Conservation (phyloP, 768 basidiomycete genomes). For the Lentinus tigrinus region DNA sequence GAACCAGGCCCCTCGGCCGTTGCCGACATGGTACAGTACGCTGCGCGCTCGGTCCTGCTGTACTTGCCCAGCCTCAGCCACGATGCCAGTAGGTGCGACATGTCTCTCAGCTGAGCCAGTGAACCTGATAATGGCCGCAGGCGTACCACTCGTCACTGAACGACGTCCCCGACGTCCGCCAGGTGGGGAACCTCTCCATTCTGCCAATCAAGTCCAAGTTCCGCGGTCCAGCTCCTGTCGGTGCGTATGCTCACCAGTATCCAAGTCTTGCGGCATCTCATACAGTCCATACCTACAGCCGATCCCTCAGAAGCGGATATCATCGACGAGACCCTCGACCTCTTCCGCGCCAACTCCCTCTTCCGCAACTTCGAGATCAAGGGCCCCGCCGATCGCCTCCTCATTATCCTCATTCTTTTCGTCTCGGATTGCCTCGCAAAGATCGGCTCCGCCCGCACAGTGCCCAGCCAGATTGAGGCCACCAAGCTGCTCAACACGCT, state of each 20-base stretch:
- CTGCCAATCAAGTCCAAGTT: slow-evolving; percentile 90
- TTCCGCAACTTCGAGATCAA: slow-evolving; percentile 99
- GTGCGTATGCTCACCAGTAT: slow-evolving; percentile 38
- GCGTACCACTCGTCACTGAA: slow-evolving; percentile 97
- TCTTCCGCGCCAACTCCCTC: slow-evolving; percentile 98
- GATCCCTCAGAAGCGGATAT: slow-evolving; percentile 83
- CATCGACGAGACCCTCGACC: slow-evolving; percentile 92
- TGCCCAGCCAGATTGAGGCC: slow-evolving; percentile 80
- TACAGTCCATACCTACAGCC: slow-evolving; percentile 42
- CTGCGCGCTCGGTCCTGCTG: slow-evolving; percentile 2
- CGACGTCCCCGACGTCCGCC: slow-evolving; percentile 75
- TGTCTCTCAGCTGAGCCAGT: background rate
- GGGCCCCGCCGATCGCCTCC: slow-evolving; percentile 90
- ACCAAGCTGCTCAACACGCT: slow-evolving; percentile 86
- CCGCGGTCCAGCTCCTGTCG: slow-evolving; percentile 87
- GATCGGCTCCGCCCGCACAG: slow-evolving; percentile 69
- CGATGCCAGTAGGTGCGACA: slow-evolving; percentile 24
- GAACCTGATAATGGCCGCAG: slow-evolving; percentile 38
- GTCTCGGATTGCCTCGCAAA: slow-evolving; percentile 96
- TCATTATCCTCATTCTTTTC: slow-evolving; percentile 97
- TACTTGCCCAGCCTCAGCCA: background rate
- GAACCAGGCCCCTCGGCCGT: slow-evolving; percentile 5
- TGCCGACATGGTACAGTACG: slow-evolving; percentile 2
- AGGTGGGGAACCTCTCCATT: slow-evolving; percentile 87
- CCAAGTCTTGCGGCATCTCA: background rate